Conservation (phyloP, 139 green algal species). For the Microglena sp. region DNA sequence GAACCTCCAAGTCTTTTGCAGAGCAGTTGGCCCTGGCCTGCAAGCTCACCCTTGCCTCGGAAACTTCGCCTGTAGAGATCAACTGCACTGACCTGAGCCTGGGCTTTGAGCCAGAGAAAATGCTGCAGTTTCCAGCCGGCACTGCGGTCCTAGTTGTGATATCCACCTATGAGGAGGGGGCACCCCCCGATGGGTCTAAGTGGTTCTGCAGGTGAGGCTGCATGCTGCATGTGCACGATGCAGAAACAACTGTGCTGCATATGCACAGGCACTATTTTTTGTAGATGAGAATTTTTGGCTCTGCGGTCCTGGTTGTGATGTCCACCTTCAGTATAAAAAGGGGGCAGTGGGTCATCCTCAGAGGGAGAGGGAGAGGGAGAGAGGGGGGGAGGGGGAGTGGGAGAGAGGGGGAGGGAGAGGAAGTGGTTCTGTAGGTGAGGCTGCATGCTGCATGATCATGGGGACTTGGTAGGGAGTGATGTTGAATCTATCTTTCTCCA, state of each 20-base stretch:
- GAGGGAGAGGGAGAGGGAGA: too few species aligned
- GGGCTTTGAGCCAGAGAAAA: constrained; percentile 20
- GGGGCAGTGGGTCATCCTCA: constrained; percentile 30
- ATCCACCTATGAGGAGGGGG: constrained; percentile 43
- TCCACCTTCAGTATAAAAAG: constrained; percentile 46
- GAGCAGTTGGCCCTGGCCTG: constrained; percentile 12
- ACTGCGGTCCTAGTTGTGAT: constrained; percentile 35
- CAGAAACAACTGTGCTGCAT: too few species aligned
- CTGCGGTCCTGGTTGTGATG: constrained; percentile 34
- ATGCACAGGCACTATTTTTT: too few species aligned
- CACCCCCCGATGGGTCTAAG: constrained; percentile 24
- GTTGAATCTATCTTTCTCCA: too few species aligned
- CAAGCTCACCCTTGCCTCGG: neutral
- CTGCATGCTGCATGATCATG: too few species aligned
- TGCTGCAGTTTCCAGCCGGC: constrained; percentile 5
- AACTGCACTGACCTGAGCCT: constrained; percentile 7
- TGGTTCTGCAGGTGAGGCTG: constrained; percentile 48
- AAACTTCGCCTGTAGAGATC: neutral
- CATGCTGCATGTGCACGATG: too few species aligned
- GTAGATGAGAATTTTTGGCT: too few species aligned
- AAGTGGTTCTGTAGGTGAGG: constrained; percentile 42
- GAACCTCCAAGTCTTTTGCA: neutral
- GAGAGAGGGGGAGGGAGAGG: too few species aligned
- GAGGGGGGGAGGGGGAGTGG: too few species aligned
- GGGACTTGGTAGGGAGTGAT: too few species aligned